Base-by-base conservation (phyloP, 176 grass and related monocot genomes). In the Urochloa ruziziensis region DNA sequence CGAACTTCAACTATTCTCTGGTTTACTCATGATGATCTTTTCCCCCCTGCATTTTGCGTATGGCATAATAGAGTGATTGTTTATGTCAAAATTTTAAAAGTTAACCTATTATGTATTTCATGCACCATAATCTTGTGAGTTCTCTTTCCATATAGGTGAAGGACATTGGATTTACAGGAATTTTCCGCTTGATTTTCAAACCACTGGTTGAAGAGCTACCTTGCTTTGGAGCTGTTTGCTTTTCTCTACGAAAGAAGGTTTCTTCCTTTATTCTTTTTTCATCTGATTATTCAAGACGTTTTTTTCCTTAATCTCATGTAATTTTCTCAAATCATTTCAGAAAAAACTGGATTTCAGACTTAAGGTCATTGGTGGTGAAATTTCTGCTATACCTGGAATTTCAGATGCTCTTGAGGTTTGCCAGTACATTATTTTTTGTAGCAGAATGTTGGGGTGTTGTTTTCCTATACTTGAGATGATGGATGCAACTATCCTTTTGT, bases 331-430 rank as follows among this genome's bases (percentile, higher is more conserved):
- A 89, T 36, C 51, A 81, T 15, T 24, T 88, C 67, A 98, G 96
- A 95, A 95, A 94, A 98, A 98, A 59, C 93, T 98, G 82, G 96
- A 98, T 83, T 98, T 98, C 73, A 94, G 73, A 82, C 81, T 98
- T 78, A 98, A 91, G 83, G 91, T 98, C 71, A 85, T 98, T 74
- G 93, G 93, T 83, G 93, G 96, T 5, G 91, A 98, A 42, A 81
- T 98, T 78, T 98, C 96, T 84, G 77, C 91, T 63, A 68, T 98
- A 82, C 96, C 96, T 77, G 96, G 96, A 63, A 88, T 98, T 83
- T 95, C 96, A 66, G 87, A 91, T 90, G 96, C 96, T 75, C 92
- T 98, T 70, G 93, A 95, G 92, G 96, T 98, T 84, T 65, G 63
- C 33, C 25, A 25, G 58, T 73, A 75, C 62, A 71, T 63, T n/a